Base-by-base conservation (phyloP, 2,329 filamentous ascomycete species). In the Helotiales sp. region DNA sequence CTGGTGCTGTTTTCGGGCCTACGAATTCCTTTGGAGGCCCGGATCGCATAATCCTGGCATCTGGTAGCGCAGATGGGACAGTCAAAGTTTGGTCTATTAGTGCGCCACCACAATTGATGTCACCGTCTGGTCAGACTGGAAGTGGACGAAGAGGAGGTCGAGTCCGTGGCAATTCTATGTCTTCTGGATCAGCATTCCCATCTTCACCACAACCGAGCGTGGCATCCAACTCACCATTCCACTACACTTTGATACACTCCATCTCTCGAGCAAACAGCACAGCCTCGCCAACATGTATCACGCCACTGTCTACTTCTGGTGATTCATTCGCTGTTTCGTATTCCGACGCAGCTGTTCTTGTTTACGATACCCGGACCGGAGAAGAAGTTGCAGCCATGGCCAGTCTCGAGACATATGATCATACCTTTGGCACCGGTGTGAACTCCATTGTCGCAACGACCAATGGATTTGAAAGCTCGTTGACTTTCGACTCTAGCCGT, bases 51-150 rank as follows among this genome's bases (percentile, higher is more conserved):
- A 81, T 98, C 30, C 85, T 99, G n/a, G 95, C 90, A 2, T 97
- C 94, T 6, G 96, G 96, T 50, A 92, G 91, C 6, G 93, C 96
- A 7, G 96, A 99, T 77, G 95, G 95, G 10, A 92, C 89, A 3
- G 91, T 98, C 66, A 92, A 97, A 73, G 87, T 99, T 22, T 99
- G 96, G 96, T 93, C 94, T 22, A 91, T 98, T 68, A 97, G 93
- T 75, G 89, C 93, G 37, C 95, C 96, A 28, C 95, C 95, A 8
- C 93, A 96, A 74, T 81, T 93, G 61, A 90, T 90, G 34, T 95
- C 93, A 11, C 93, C 93, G 2, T 50, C 63, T 2, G 55, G 20
- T 8, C 91, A 93, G 73, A 89, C 90, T 11, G 90, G 89, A 28
- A 79, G 82, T 28, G 80, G 81, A 61, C 85, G 92, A 73, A 86